These are phyloP conservation scores for Plasmodium cynomolgi DNA, from an alignment of 169 alveolate species.

Conservation along the genomic window DNA sequence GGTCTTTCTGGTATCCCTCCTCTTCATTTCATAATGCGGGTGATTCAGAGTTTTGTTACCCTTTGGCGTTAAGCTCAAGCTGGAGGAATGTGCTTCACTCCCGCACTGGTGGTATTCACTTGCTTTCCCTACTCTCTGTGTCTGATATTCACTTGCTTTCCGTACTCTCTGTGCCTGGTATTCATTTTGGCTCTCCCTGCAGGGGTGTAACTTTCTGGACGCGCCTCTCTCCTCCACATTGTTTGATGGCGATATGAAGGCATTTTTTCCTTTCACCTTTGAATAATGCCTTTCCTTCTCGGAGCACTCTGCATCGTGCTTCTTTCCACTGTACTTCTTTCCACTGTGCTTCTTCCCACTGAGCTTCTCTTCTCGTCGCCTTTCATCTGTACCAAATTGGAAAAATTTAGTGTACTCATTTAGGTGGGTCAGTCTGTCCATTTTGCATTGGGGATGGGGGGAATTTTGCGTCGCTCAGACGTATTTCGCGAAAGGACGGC, in stretches of 20 bases:
- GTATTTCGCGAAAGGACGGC: not conserved
- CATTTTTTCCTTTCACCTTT: constrained; percentile 13
- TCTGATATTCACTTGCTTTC: constrained; percentile 7
- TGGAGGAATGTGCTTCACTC: not conserved
- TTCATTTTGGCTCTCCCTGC: constrained; percentile 15
- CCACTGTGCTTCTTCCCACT: not conserved
- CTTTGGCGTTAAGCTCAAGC: not conserved
- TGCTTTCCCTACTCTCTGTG: not conserved
- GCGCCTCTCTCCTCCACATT: constrained; percentile 7
- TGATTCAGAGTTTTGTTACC: not conserved
- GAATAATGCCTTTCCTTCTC: constrained; percentile 11
- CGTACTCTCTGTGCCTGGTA: constrained; percentile 1
- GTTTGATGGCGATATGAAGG: not conserved
- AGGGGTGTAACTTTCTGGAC: constrained; percentile 14
- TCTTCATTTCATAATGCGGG: constrained; percentile 2
- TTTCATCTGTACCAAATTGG: not conserved
- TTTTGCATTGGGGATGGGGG: not conserved
- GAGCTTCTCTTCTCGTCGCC: not conserved
- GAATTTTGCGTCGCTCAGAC: not conserved
- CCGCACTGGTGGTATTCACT: constrained; percentile 8
- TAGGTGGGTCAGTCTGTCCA: constrained; percentile 25
- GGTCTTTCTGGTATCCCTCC: not conserved
- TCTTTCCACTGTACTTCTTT: not conserved
- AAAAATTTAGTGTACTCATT: constrained; percentile 15
- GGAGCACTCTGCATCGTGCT: not conserved